A percentile compares a stretch with the other conserved stretches of the same genome.
Conservation (phyloP, 768 basidiomycete species). For the Hydnomerulius pinastri region DNA sequence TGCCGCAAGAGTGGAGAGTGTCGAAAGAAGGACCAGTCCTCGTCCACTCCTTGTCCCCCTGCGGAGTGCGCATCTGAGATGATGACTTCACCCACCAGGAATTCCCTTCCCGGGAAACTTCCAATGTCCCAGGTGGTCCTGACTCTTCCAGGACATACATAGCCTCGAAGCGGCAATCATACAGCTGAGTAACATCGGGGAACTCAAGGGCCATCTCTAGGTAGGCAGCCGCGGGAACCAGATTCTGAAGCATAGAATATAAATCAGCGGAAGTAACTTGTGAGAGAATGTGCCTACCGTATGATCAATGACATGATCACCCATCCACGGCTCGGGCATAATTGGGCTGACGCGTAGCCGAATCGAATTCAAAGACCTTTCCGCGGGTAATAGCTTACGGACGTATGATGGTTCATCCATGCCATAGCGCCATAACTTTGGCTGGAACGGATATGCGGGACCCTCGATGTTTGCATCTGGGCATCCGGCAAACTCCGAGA, state of each 20-base stretch:
- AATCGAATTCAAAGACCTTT: slow-evolving; percentile 20
- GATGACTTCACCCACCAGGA: neutral
- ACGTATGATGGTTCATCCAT: neutral
- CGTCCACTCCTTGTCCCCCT: neutral
- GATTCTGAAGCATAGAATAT: slow-evolving; percentile 39
- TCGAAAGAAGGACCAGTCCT: neutral
- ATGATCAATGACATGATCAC: slow-evolving; percentile 30
- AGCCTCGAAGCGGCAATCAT: neutral
- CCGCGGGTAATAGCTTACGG: slow-evolving; percentile 29
- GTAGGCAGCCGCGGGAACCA: slow-evolving; percentile 43
- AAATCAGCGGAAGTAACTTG: slow-evolving; percentile 39
- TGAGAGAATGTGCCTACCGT: slow-evolving; percentile 30
- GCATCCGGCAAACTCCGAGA: slow-evolving; percentile 31
- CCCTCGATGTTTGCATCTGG: neutral
- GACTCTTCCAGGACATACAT: neutral
- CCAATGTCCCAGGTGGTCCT: neutral
- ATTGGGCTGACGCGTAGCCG: slow-evolving; percentile 4
- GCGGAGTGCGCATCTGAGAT: neutral
- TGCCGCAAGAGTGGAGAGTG: neutral
- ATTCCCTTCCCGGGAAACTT: neutral
- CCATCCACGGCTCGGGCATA: slow-evolving; percentile 18
- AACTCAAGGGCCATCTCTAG: slow-evolving; percentile 36
- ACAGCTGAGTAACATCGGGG: neutral
- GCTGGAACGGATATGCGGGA: neutral
- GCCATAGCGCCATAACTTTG: neutral